A percentile compares a stretch with the other conserved stretches of the same genome.
These are phyloP conservation scores for Solanum chilense DNA, from an alignment of 257 asterid genomes.

Conservation along the genomic window DNA sequence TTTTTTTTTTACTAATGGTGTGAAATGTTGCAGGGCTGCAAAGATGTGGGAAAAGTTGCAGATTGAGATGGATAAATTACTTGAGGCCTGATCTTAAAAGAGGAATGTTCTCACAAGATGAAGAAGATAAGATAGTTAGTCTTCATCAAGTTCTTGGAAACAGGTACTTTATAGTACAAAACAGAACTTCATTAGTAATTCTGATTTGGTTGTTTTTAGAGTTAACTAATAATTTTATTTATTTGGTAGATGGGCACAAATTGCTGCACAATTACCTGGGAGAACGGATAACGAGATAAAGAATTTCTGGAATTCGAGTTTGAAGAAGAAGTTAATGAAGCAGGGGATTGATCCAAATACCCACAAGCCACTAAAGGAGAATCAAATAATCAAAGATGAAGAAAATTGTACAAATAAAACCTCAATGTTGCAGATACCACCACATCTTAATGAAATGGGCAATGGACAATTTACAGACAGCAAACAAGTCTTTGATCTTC, in stretches of 20 bases:
- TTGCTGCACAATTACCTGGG: slow-evolving; percentile 73
- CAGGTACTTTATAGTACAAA: slow-evolving; percentile 13
- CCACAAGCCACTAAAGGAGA: slow-evolving; percentile 36
- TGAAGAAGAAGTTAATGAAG: slow-evolving; percentile 65
- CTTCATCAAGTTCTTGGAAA: slow-evolving; percentile 73
- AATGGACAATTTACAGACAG: slow-evolving; percentile 1
- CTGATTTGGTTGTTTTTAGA: background rate
- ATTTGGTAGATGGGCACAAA: slow-evolving; percentile 79
- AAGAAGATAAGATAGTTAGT: slow-evolving; percentile 55
- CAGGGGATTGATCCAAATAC: slow-evolving; percentile 82
- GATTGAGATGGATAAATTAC: slow-evolving; percentile 81
- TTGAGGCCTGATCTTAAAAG: slow-evolving; percentile 84
- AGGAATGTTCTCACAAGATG: slow-evolving; percentile 75
- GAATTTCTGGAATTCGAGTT: slow-evolving; percentile 71
- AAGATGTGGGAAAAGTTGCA: slow-evolving; percentile 87
- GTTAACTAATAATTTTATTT: background rate
- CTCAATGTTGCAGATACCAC: slow-evolving; percentile 7
- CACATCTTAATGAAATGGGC: slow-evolving; percentile 3
- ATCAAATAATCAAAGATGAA: background rate
- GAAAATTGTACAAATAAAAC: slow-evolving; percentile 8
- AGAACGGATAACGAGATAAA: slow-evolving; percentile 91
- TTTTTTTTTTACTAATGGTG: background rate
- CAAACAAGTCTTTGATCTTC: slow-evolving; percentile 46
- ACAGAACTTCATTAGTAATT: background rate
- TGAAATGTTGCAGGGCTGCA: slow-evolving; percentile 41